Conservation (phyloP, 257 asterid species). For the Penstemon davidsonii region DNA sequence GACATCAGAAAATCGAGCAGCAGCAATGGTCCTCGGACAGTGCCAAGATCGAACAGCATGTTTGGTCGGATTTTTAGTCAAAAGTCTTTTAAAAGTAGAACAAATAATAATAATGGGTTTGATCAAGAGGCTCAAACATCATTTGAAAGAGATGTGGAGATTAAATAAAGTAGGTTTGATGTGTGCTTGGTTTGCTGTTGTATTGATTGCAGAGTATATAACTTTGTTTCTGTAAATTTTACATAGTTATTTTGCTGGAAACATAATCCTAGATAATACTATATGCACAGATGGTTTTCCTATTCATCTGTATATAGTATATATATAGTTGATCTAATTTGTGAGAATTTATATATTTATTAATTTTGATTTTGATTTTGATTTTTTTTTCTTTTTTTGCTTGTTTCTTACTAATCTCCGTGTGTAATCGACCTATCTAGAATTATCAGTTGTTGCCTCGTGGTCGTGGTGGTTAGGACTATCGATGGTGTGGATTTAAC, state of each 20-base stretch:
- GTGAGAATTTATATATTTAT: too few relatives aligned
- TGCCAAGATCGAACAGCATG: conserved; percentile 68
- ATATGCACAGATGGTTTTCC: conserved; percentile 5
- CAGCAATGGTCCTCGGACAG: conserved; percentile 23
- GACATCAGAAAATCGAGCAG: conserved; percentile 27
- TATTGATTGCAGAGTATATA: not conserved
- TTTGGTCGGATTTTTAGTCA: conserved; percentile 55
- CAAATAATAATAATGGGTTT: conserved; percentile 32
- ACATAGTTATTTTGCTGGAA: not conserved
- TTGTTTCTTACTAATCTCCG: too few relatives aligned
- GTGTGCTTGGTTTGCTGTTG: conserved; percentile 8
- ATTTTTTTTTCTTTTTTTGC: too few relatives aligned
- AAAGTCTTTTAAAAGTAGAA: conserved; percentile 53
- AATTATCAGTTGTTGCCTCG: too few relatives aligned
- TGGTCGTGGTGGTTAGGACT: too few relatives aligned
- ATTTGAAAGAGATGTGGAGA: conserved; percentile 47
- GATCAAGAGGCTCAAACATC: conserved; percentile 47
- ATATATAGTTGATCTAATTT: not conserved
- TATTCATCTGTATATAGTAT: not conserved
- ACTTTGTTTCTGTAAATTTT: conserved; percentile 15
- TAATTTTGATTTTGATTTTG: too few relatives aligned
- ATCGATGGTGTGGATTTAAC: too few relatives aligned
- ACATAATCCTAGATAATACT: not conserved
- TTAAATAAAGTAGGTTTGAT: conserved; percentile 32
- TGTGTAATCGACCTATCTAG: too few relatives aligned